Conservation (phyloP, 2,329 filamentous ascomycete species). For the Mycogone perniciosa region DNA sequence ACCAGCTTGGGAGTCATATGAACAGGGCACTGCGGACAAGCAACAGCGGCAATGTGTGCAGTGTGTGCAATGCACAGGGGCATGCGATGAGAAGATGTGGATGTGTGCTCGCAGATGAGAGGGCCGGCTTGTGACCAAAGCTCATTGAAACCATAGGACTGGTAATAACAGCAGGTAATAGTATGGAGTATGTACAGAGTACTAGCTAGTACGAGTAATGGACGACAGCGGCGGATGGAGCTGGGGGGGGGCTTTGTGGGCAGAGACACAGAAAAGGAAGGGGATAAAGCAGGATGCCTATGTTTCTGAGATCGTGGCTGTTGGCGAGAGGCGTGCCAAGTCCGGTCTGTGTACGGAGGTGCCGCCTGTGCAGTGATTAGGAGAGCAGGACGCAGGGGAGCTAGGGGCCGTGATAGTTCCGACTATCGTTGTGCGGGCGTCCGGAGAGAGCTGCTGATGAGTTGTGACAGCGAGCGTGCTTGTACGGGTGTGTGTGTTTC, state of each 20-base stretch:
- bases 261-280: background rate
- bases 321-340: background rate
- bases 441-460: too few species aligned
- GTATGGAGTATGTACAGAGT: background rate
- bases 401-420: too few species aligned
- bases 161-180: background rate
- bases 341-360: background rate
- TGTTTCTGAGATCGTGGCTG: background rate
- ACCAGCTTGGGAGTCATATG: constrained; percentile 3
- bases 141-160: background rate
- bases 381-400: too few species aligned
- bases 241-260: too few species aligned
- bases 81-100: background rate
- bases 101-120: background rate
- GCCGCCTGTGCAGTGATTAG: background rate
- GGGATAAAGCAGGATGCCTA: background rate
- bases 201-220: background rate
- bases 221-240: background rate
- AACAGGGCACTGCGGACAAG: background rate
- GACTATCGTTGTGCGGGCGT: too few species aligned
- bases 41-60: background rate
- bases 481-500: too few species aligned
- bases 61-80: background rate
- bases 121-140: background rate
- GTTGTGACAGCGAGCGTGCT: too few species aligned